Evolutionary conservation across 176 grass and related monocot genomes (phyloP), one percentile per base, ranked within the genome.

Genomic region (Avena insularis): DNA sequence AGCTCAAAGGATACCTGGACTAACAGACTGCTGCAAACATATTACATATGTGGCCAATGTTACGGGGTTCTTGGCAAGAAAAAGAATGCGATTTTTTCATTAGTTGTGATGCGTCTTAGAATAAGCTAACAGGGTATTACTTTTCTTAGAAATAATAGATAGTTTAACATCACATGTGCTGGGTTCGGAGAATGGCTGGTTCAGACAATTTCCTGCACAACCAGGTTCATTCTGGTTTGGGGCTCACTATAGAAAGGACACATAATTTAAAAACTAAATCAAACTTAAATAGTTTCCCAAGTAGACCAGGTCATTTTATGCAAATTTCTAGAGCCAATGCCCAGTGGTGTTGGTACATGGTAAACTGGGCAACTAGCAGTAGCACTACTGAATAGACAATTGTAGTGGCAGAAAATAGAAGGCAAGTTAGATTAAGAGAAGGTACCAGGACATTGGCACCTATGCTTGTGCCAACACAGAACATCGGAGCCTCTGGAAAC

Each of bases 391-490:
- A 19, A 35, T 57, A 75, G 20, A 45, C 19, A 74, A 66, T 43
- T 48, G 1, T 21, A 29, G 40, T 45, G 21, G 50, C 7, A 85
- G 50, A 55, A 81, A 85, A 81, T 31, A 35, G 12, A 31, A 46
- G 65, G 20, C 8, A 67, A 50, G 1, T 86, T 55, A 64, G 14
- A 68, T 61, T 45, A 77, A 2, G 7, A 27, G 31, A 68, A 88
- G 21, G 11, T 91, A 99, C 97, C 97, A 99, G 71, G 82, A 99
- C 90, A 88, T 99, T 99, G 73, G 97, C 97, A 72, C 97, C 97
- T 88, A 99, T 96, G 71, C 97, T 99, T 77, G 97, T 99, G 80
- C 97, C 97, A 87, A 99, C 89, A 74, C 92, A 88, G 91, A 96
- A 94, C 51, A 99, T 82, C 59, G 92, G 90, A 83, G 89, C 74